Percentiles rank a stretch among this genome's conserved stretches.
phyloP scores from a whole-genome alignment of 2,329 filamentous ascomycete genomes.

The Cladosporium sp. region DNA sequence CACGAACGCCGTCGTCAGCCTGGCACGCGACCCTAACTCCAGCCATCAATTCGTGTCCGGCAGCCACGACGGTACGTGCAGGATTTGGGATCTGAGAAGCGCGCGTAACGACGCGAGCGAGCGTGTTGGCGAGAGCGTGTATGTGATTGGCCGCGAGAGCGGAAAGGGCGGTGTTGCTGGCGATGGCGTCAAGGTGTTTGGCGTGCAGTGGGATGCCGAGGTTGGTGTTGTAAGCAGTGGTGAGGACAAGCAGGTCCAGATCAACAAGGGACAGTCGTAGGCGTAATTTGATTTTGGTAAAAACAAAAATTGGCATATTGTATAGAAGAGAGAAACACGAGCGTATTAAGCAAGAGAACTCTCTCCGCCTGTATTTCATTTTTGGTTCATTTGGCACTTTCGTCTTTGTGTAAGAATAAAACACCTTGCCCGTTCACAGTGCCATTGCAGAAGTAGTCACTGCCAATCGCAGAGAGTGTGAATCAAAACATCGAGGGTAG shows the following conservation, averaged over 20 bases:
- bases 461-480: no score
- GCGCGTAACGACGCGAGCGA: slow-evolving; percentile 45
- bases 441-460: no score
- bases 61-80: slow-evolving; percentile 87
- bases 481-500: no score
- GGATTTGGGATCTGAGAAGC: slow-evolving; percentile 87
- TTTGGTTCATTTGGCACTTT: no score
- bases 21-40: slow-evolving; percentile 59
- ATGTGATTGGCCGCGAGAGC: slow-evolving; percentile 65
- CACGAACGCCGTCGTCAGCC: slow-evolving; percentile 63
- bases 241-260: slow-evolving; percentile 91
- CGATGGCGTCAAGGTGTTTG: slow-evolving; percentile 85
- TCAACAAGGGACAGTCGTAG: slow-evolving; percentile 58
- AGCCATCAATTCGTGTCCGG: slow-evolving; percentile 73
- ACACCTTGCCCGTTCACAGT: no score
- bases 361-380: no score
- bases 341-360: no score
- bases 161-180: slow-evolving; percentile 43
- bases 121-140: slow-evolving; percentile 64
- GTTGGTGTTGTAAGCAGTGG: slow-evolving; percentile 88
- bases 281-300: neutral
- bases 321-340: neutral
- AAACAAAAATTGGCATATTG: neutral
- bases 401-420: no score
- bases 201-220: slow-evolving; percentile 76